Evolutionary conservation across 2,329 filamentous ascomycete genomes (phyloP).

Genomic region (Neofusicoccum cordaticola): DNA sequence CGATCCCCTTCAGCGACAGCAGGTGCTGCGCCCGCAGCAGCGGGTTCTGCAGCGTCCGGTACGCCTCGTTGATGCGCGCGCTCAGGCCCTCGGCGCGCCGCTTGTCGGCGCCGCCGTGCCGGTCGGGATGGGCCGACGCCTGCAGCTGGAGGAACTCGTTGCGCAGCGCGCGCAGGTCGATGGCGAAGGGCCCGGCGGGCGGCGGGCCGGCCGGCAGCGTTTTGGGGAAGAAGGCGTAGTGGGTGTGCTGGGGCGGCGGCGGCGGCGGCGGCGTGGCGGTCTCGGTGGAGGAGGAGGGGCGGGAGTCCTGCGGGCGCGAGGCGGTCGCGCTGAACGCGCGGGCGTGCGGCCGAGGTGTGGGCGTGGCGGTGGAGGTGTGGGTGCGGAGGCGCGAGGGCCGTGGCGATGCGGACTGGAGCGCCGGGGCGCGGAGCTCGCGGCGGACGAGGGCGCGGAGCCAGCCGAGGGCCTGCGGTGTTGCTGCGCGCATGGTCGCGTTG

Average conservation of each 20-base stretch:
- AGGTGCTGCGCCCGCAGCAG: constrained; percentile 86
- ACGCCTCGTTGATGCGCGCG: constrained; percentile 85
- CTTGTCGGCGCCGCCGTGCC: constrained; percentile 50
- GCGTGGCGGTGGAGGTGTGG: neutral
- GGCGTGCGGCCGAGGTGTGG: neutral
- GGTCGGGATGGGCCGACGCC: constrained; percentile 71
- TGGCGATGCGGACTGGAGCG: neutral
- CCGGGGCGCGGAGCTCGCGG: constrained; percentile 18
- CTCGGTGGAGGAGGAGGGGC: neutral
- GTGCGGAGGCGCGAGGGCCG: neutral
- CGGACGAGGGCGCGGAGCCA: constrained; percentile 27
- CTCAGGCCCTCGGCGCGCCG: constrained; percentile 72
- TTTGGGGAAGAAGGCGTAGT: constrained; percentile 86
- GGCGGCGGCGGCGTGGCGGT: neutral
- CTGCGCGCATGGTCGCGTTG: constrained; percentile 19
- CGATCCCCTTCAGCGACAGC: constrained; percentile 66
- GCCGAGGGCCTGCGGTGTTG: constrained; percentile 21
- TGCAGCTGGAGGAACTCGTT: constrained; percentile 86
- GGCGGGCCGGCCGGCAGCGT: constrained; percentile 77
- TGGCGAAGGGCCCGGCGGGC: constrained; percentile 69
- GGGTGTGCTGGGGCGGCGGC: constrained; percentile 35
- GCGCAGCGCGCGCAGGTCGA: constrained; percentile 68
- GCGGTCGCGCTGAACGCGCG: neutral
- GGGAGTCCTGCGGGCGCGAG: neutral
- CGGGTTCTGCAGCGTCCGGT: constrained; percentile 77